Base-by-base conservation (phyloP, 768 basidiomycete genomes). In the Macrocybe gigantea region DNA sequence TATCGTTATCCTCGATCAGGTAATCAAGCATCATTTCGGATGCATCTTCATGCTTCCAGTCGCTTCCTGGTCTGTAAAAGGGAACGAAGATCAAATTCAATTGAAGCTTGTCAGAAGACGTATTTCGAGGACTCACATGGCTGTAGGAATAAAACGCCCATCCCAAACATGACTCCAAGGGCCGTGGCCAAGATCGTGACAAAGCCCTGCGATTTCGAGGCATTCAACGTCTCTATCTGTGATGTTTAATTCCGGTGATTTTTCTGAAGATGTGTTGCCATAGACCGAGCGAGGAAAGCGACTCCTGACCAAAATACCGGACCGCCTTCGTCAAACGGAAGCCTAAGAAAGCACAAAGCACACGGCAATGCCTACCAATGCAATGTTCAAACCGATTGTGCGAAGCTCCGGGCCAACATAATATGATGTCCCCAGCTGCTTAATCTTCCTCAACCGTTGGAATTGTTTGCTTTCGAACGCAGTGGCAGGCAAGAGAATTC, bases 101-200 rank as follows among this genome's bases (percentile, higher is more conserved):
- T 11, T 11, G 29, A 41, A 7, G 31, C 37, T 29, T 7, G 14
- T 4, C 13, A 36, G 42, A 8, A 11, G 47, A 34, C 42, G 29
- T 44, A 22, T 22, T 22, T 4, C 22, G 31, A 38, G 33, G n/a
- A 72, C 79, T 56, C 56, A 88, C 88, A 79, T 52, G 1, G 79
- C 81, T 4, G 56, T 48, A 0, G 87, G 87, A 44, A 93, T 88
- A 61, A 88, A 90, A 45, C 70, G 57, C 6, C 68, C 65, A 53
- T 93, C 89, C 83, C 86, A 93, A 6, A 92, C 83, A 60, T 93
- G 90, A 49, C 81, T 85, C 82, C 85, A 91, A 0, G 89, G 89
- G 0, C 90, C 90, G 56, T 91, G 89, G 0, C 88, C 89, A 3
- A 92, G 77, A 61, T 92, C 89, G 55, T 92, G 90, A 48, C 88